Evolutionary conservation across 2,329 filamentous ascomycete species (phyloP).

Genomic region (Trichoderma atroviride): DNA sequence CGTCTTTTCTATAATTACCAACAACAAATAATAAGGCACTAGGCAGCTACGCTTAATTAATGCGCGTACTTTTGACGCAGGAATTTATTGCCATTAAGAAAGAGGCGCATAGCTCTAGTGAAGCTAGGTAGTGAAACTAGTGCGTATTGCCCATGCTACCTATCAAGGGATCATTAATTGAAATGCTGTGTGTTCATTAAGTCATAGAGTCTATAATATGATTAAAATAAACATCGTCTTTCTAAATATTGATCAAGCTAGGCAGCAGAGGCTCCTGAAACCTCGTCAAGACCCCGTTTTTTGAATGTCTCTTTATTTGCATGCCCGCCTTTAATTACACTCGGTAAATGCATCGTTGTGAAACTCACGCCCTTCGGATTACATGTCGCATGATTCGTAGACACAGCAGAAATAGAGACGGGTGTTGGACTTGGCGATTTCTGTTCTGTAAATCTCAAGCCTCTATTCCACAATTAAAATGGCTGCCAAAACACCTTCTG

Average conservation of each 20-base stretch:
- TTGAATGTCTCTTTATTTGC: background rate
- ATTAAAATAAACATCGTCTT: too few relatives aligned
- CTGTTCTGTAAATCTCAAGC: background rate
- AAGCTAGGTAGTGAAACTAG: background rate
- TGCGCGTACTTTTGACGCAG: too few relatives aligned
- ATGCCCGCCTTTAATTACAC: background rate
- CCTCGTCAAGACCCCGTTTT: background rate
- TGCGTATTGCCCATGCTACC: too few relatives aligned
- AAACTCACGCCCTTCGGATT: conserved; percentile 9
- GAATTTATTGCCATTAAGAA: too few relatives aligned
- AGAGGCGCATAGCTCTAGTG: background rate
- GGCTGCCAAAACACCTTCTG: conserved; percentile 21
- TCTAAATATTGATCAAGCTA: background rate
- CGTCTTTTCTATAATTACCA: too few relatives aligned
- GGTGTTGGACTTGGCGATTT: background rate
- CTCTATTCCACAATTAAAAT: background rate
- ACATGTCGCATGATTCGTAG: background rate
- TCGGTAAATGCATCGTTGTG: background rate
- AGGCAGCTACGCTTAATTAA: too few relatives aligned
- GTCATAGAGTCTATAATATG: too few relatives aligned
- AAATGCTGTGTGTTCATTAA: background rate
- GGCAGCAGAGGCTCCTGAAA: background rate
- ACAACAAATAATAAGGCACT: too few relatives aligned
- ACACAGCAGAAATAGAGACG: background rate
- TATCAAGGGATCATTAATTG: too few relatives aligned